Percentiles rank a stretch among this genome's conserved stretches.
Evolutionary conservation across 2,329 filamentous ascomycete genomes (phyloP).

Genomic region (Lecanosticta acicola): DNA sequence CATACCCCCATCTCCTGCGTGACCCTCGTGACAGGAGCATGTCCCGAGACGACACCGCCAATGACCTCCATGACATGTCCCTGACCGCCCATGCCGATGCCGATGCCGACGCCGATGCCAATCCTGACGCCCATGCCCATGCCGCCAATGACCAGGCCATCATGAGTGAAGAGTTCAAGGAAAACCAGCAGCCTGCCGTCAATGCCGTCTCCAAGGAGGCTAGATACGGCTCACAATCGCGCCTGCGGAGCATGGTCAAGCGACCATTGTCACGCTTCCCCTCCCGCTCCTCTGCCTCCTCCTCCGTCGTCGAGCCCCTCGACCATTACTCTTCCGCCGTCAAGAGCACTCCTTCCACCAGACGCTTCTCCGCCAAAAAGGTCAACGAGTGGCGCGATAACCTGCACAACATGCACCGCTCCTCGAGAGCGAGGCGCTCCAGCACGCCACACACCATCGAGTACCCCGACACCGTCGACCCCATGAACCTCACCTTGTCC

Average conservation of each 20-base stretch:
- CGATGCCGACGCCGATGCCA: too few relatives aligned
- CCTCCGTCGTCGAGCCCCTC: neutral
- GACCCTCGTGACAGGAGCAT: constrained; percentile 10
- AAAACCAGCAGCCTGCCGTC: neutral
- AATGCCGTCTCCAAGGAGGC: too few relatives aligned
- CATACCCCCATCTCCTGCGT: too few relatives aligned
- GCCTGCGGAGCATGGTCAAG: neutral
- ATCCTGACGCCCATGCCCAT: too few relatives aligned
- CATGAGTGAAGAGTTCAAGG: neutral
- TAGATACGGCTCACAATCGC: too few relatives aligned
- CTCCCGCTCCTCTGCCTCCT: neutral
- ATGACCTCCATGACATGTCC: constrained; percentile 21
- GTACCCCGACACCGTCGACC: constrained; percentile 6
- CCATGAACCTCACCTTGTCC: neutral
- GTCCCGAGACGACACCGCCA: constrained; percentile 28
- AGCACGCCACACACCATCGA: constrained; percentile 23
- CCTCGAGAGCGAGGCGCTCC: constrained; percentile 19
- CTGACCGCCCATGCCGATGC: too few relatives aligned
- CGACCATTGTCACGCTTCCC: neutral
- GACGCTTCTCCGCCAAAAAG: too few relatives aligned
- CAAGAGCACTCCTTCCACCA: too few relatives aligned
- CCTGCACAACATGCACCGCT: neutral
- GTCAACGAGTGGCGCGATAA: too few relatives aligned
- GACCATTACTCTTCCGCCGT: too few relatives aligned
- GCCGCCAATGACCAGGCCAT: neutral